Evolutionary conservation across 768 basidiomycete genomes (phyloP), one percentile per base, ranked within the genome.

Genomic region (Pholiota microspora): DNA sequence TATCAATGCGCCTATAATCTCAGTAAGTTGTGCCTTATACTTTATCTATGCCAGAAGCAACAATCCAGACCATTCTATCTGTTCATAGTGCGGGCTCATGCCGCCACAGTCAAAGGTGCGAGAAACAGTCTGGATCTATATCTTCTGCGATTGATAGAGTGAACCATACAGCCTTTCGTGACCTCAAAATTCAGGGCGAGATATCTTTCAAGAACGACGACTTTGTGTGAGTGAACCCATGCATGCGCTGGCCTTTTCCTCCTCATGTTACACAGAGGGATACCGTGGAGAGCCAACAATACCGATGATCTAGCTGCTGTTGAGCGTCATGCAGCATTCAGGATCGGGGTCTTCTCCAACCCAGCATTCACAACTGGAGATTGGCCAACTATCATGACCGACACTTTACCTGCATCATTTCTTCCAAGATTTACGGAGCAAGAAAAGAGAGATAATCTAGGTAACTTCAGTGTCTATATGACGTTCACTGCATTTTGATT

Each of bases 141-240:
- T 27, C 42, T 10, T 15, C 0, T 25, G 23, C 42, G 18, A 24
- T n/a, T 9, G 21, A 9, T 23, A 5, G 9, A 23, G 24, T 34
- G 21, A 28, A 45, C 16, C 5, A 15, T 25, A 18, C 29, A 75
- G 76, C 73, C 0, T 82, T 80, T 64, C 68, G 77, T 45, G 67
- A 68, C 44, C 71, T 81, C 72, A 71, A 71, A 16, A 79, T 78
- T n/a, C 53, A 71, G 45, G 79, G 80, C n/a, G 76, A 79, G 59
- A 82, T 83, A 25, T 69, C 78, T 0, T 77, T 79, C 64, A 83
- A 83, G 63, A 80, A 76, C 55, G 79, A 80, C 56, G 77, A 80
- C 60, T 78, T 73, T 49, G 71, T 77, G 78, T 77, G 59, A 18
- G 70, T 54, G 27, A 32, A 13, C 34, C 16, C 8, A 15, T 18